A percentile compares a stretch with the other conserved stretches of the same genome.
These are phyloP conservation scores for Pseudodiploospora longispora DNA, from an alignment of 2,329 filamentous ascomycete species.

Conservation along the genomic window DNA sequence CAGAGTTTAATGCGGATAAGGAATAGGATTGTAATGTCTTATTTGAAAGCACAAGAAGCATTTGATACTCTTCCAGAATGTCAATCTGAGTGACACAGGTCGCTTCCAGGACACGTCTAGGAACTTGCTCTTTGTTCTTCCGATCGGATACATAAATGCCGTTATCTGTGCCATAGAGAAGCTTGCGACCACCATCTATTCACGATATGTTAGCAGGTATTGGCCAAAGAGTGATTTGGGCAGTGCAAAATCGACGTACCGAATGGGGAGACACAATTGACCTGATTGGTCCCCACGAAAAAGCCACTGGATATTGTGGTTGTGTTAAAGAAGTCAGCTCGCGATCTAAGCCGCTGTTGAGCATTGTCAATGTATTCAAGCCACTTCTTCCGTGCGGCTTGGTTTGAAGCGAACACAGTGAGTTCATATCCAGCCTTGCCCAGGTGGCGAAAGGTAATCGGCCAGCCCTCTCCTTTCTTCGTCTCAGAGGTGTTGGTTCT, in stretches of 20 bases:
- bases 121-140: conserved; percentile 74
- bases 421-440: conserved; percentile 93
- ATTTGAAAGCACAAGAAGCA: conserved; percentile 85
- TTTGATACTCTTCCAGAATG: conserved; percentile 87
- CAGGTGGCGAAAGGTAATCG: conserved; percentile 92
- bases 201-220: conserved; percentile 9
- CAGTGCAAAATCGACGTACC: conserved; percentile 43
- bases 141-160: conserved; percentile 90
- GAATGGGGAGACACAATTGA: conserved; percentile 91
- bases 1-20: conserved; percentile 75
- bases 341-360: conserved; percentile 77
- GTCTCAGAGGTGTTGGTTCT: conserved; percentile 42
- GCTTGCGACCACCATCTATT: conserved; percentile 83
- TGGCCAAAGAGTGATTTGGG: neutral
- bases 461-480: conserved; percentile 68
- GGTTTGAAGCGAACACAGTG: conserved; percentile 79
- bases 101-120: conserved; percentile 76
- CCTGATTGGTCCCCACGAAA: conserved; percentile 62
- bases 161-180: conserved; percentile 89
- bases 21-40: conserved; percentile 89
- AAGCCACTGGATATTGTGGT: conserved; percentile 51
- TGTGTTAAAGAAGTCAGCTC: conserved; percentile 84
- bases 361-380: conserved; percentile 91
- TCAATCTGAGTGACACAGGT: conserved; percentile 90
- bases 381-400: conserved; percentile 87